phyloP scores from a whole-genome alignment of 2,329 filamentous ascomycete species.

The Penicillium carneum region DNA sequence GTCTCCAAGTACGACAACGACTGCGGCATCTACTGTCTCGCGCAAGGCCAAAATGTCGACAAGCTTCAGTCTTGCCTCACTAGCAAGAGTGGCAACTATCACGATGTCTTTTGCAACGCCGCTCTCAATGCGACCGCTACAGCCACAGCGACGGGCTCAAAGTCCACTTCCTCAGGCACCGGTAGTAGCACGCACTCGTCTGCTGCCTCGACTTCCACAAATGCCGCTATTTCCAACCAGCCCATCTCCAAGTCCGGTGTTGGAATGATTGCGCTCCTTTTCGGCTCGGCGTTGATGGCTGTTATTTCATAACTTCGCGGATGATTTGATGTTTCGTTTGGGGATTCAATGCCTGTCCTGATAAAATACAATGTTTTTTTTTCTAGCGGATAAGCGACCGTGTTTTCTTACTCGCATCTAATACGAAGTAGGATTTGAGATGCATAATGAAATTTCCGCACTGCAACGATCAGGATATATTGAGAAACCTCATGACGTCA shows the following conservation, averaged over 20 bases:
- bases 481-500: neutral
- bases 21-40: slow-evolving; percentile 62
- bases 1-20: slow-evolving; percentile 57
- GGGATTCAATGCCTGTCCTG: neutral
- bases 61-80: slow-evolving; percentile 52
- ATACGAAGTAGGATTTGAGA: neutral
- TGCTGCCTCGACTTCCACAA: slow-evolving; percentile 27
- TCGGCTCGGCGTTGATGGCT: slow-evolving; percentile 42
- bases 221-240: slow-evolving; percentile 30
- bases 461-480: neutral
- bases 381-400: slow-evolving; percentile 3
- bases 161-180: slow-evolving; percentile 25
- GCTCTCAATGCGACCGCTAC: slow-evolving; percentile 51
- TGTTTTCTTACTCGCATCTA: neutral
- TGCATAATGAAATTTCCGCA: neutral
- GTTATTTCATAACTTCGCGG: slow-evolving; percentile 35
- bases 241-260: slow-evolving; percentile 42
- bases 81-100: slow-evolving; percentile 47
- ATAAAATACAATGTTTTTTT: neutral
- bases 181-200: slow-evolving; percentile 22
- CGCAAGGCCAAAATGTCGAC: slow-evolving; percentile 49
- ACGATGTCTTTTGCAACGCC: slow-evolving; percentile 57
- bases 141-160: slow-evolving; percentile 34
- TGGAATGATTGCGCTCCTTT: slow-evolving; percentile 43
- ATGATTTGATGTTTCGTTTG: neutral